These are phyloP conservation scores for Musa itinerans DNA, from an alignment of 176 grass and related monocot species.

Conservation along the genomic window DNA sequence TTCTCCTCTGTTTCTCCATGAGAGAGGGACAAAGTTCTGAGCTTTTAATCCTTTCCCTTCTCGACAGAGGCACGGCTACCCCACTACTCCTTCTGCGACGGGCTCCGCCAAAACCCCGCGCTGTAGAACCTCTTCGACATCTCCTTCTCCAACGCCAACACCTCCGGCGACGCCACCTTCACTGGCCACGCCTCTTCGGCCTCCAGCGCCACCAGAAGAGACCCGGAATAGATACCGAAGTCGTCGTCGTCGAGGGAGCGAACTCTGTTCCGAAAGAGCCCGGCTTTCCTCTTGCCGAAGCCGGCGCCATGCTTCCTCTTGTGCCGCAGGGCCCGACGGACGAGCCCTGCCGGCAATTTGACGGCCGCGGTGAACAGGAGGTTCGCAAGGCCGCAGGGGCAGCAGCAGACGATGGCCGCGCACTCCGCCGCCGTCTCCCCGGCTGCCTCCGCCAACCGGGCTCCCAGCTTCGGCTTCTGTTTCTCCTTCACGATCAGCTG, in stretches of 20 bases:
- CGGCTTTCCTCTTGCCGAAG: constrained; percentile 1
- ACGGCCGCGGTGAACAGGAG: constrained; percentile 27
- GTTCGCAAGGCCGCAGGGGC: constrained; percentile 51
- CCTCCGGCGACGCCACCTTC: constrained; percentile 1
- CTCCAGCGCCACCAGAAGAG: background rate
- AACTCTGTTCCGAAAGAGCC: constrained; percentile 5
- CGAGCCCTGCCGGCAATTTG: constrained; percentile 28
- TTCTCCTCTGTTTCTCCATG: background rate
- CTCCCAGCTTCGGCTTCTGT: background rate
- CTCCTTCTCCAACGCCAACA: constrained; percentile 9
- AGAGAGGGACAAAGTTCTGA: too few relatives aligned
- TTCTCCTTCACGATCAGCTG: background rate
- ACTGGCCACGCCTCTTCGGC: background rate
- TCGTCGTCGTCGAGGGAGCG: constrained; percentile 16
- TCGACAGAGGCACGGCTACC: too few relatives aligned
- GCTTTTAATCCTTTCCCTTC: too few relatives aligned
- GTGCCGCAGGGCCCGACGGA: background rate
- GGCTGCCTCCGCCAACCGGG: constrained; percentile 33
- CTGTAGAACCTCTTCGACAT: constrained; percentile 3
- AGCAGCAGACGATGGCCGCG: constrained; percentile 70
- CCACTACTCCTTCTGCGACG: background rate
- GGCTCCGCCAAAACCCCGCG: constrained; percentile 15
- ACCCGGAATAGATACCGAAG: background rate
- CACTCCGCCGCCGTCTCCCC: constrained; percentile 67
- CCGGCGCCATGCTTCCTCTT: background rate